These are phyloP conservation scores for Terfezia claveryi DNA, from an alignment of 495 filamentous ascomycete species.

Conservation along the genomic window DNA sequence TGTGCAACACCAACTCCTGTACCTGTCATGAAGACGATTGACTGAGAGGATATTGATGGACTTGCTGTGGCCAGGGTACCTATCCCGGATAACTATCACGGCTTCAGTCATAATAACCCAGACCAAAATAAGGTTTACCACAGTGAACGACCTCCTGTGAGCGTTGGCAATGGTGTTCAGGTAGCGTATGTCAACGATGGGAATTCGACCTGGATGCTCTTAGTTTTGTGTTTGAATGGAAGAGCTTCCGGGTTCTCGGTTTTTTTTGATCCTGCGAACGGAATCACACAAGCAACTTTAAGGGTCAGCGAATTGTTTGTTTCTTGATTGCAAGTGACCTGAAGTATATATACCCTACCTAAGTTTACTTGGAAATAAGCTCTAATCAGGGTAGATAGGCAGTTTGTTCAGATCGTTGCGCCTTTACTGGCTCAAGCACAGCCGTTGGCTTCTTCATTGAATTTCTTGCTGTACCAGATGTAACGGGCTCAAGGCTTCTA, in stretches of 20 bases:
- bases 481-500: not conserved
- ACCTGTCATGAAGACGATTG: not conserved
- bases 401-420: not conserved
- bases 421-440: not conserved
- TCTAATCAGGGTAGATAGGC: not conserved
- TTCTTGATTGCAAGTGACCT: not conserved
- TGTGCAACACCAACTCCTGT: not conserved
- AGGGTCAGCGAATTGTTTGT: not conserved
- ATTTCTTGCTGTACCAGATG: not conserved
- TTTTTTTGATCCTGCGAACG: not conserved
- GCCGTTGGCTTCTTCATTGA: not conserved
- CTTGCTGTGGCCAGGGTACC: not conserved
- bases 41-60: not conserved
- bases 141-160: not conserved
- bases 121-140: not conserved
- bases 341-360: no score
- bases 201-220: not conserved
- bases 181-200: not conserved
- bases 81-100: not conserved
- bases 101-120: not conserved
- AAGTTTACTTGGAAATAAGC: no score
- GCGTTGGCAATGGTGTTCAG: not conserved
- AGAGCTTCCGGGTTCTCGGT: not conserved
- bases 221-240: not conserved
- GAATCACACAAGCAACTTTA: not conserved